These are phyloP conservation scores for Aphanomyces stellatus DNA, from an alignment of 352 stramenopile genomes.

Conservation along the genomic window DNA sequence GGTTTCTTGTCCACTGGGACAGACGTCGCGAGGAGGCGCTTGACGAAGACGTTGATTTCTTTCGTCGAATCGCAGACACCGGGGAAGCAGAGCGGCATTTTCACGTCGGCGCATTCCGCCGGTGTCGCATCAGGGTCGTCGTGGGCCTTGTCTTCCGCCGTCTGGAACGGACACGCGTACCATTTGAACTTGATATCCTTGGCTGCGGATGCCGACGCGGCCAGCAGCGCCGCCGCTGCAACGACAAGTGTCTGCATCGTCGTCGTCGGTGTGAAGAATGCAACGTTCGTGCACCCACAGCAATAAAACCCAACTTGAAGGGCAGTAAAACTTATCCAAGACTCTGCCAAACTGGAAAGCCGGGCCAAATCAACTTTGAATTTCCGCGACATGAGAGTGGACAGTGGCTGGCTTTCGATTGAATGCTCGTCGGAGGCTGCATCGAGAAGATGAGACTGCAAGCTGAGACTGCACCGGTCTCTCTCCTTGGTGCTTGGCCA, in stretches of 20 bases:
- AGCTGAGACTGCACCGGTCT: too few relatives aligned
- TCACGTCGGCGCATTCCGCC: conserved; percentile 46
- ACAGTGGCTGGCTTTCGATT: too few relatives aligned
- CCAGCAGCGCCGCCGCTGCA: not conserved
- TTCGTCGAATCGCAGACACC: conserved; percentile 50
- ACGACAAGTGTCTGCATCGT: not conserved
- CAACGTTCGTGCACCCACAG: too few relatives aligned
- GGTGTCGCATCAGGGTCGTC: not conserved
- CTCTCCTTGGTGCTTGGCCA: too few relatives aligned
- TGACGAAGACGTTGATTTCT: conserved; percentile 41
- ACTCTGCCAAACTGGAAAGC: too few relatives aligned
- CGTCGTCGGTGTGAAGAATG: too few relatives aligned
- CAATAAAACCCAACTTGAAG: too few relatives aligned
- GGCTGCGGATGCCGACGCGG: not conserved
- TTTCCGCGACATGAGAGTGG: too few relatives aligned
- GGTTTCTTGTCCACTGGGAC: not conserved
- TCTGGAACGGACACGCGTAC: not conserved
- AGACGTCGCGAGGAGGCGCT: conserved; percentile 21
- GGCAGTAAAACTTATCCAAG: too few relatives aligned
- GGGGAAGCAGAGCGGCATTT: conserved; percentile 62
- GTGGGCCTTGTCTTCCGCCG: not conserved
- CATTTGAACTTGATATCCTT: not conserved
- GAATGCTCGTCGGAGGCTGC: too few relatives aligned
- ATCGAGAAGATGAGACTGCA: too few relatives aligned
- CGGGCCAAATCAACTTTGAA: too few relatives aligned